Conservation (phyloP, 176 grass and related monocot genomes). For the Echinochloa phyllopogon region DNA sequence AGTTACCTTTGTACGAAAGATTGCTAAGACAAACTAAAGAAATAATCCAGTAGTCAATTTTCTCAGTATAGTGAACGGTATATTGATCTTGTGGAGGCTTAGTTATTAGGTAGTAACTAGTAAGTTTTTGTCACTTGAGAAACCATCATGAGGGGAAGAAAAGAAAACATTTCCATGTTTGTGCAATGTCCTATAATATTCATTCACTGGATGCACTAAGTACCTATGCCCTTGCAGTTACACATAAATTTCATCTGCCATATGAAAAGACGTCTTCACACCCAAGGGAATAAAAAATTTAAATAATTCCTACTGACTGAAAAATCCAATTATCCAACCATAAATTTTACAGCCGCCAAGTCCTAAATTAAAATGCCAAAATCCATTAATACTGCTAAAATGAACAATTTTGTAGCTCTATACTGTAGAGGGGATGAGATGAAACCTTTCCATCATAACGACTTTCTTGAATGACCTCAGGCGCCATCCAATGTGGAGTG, state of each 20-base stretch:
- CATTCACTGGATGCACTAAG: conserved; percentile 21
- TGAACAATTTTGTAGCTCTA: conserved; percentile 18
- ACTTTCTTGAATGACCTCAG: conserved; percentile 99
- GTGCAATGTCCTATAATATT: not conserved
- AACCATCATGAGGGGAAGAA: conserved; percentile 23
- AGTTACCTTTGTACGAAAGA: conserved; percentile 33
- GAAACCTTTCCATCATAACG: conserved; percentile 99
- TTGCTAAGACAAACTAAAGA: conserved; percentile 39
- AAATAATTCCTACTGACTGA: not conserved
- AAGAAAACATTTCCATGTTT: conserved; percentile 29
- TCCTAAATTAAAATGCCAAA: conserved; percentile 2
- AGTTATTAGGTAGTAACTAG: conserved; percentile 10
- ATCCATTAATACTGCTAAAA: conserved; percentile 32
- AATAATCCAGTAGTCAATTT: conserved; percentile 20
- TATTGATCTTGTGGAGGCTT: conserved; percentile 19
- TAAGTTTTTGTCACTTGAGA: conserved; percentile 20
- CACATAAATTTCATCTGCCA: conserved; percentile 8
- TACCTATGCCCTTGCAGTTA: conserved; percentile 18
- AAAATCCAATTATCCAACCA: not conserved
- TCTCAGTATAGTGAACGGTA: not conserved
- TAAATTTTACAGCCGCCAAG: not conserved
- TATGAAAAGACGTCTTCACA: conserved; percentile 20
- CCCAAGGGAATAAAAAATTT: conserved; percentile 7
- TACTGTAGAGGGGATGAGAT: not conserved
- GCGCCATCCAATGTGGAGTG: conserved; percentile 99